Conservation (phyloP, 441 rosid species). For the Populus trichocarpa region DNA sequence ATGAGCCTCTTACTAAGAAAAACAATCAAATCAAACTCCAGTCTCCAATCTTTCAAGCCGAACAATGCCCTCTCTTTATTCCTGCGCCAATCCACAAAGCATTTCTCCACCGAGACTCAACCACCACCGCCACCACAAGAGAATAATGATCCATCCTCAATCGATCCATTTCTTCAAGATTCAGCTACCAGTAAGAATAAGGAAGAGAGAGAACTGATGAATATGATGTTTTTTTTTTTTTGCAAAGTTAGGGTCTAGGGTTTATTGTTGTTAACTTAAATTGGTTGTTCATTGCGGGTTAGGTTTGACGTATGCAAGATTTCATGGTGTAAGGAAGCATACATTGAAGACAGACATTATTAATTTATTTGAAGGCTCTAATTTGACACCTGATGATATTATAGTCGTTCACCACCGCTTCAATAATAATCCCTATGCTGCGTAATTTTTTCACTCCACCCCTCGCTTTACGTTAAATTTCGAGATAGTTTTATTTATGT, state of each 20-base stretch:
- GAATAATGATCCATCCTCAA: conserved; percentile 22
- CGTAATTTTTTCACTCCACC: conserved; percentile 31
- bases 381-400: conserved; percentile 54
- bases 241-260: conserved; percentile 23
- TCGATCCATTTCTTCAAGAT: conserved; percentile 26
- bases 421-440: conserved; percentile 39
- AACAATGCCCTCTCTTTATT: conserved; percentile 20
- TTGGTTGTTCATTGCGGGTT: conserved; percentile 5
- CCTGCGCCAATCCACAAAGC: conserved; percentile 35
- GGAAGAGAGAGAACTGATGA: not conserved
- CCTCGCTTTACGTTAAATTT: not conserved
- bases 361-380: conserved; percentile 55
- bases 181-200: not conserved
- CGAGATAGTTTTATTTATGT: not conserved
- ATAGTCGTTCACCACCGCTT: conserved; percentile 49
- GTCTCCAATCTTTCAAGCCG: conserved; percentile 23
- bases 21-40: conserved; percentile 34
- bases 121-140: conserved; percentile 30
- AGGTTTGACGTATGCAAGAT: conserved; percentile 54
- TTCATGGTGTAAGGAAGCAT: conserved; percentile 39
- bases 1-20: conserved; percentile 44
- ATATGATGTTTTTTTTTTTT: not conserved
- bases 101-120: conserved; percentile 53
- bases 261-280: conserved; percentile 2
- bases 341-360: conserved; percentile 67